Conservation (phyloP, 148 eudicot species). For the Rhododendron kiyosumense region DNA sequence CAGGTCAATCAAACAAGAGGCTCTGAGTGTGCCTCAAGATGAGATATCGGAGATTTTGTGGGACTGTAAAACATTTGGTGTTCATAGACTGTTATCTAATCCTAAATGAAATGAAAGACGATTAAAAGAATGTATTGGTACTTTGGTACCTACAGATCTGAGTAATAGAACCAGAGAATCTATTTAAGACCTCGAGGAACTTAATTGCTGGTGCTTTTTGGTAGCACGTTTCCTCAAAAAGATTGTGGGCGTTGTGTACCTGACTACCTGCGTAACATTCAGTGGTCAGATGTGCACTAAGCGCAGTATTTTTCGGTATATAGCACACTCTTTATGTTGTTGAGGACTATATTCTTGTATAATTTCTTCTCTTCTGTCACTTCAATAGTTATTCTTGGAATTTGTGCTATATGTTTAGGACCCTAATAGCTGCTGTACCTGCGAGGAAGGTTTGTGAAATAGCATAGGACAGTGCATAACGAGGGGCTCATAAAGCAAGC, state of each 20-base stretch:
- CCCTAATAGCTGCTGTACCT: background rate
- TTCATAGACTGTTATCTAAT: slow-evolving; percentile 20
- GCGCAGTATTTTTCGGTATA: background rate
- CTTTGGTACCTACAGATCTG: background rate
- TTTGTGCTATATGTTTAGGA: background rate
- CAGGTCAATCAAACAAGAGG: slow-evolving; percentile 46
- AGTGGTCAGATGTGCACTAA: background rate
- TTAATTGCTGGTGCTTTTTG: slow-evolving; percentile 5
- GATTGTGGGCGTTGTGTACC: background rate
- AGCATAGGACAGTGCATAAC: background rate
- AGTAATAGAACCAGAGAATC: background rate
- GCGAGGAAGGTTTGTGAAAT: background rate
- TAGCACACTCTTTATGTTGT: background rate
- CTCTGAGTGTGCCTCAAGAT: slow-evolving; percentile 66
- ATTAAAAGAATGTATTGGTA: background rate
- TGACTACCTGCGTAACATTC: background rate
- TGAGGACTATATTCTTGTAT: background rate
- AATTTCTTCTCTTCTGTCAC: background rate
- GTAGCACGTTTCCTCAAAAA: background rate
- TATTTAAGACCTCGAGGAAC: background rate
- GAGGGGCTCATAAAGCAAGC: background rate
- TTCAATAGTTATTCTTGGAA: background rate
- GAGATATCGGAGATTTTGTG: slow-evolving; percentile 70
- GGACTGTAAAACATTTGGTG: slow-evolving; percentile 76
- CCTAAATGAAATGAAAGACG: background rate